Base-by-base conservation (phyloP, 805 yeast genomes). In the Lipomyces sp. region DNA sequence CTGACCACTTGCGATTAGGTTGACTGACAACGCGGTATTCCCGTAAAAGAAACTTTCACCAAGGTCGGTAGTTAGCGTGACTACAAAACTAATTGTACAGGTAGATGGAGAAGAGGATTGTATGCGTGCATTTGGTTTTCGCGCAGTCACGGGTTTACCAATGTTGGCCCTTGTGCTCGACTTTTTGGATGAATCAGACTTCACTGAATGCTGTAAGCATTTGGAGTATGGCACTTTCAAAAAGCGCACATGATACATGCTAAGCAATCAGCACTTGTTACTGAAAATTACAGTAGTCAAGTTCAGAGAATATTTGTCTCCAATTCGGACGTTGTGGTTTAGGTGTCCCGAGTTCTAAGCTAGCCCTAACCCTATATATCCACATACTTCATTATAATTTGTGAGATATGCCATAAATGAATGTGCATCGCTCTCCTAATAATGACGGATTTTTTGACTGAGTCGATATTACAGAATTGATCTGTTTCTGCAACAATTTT, bases 41-140 rank as follows among this genome's bases (percentile, higher is more conserved):
- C 82, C 83, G 60, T 74, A 75, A 71, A 78, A 80, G 64, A 75
- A 77, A 54, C 72, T 72, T 32, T 81, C 83, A 2, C 83, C 83
- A 1, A 81, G 75, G 64, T 81, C 83, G 56, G 80, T 81, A 2
- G 80, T 73, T 15, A 81, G 64, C 11, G 76, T 69, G 7, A 74
- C 32, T 1, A 73, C 73, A 8, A 67, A 48, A 30, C 57, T 60
- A 45, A 73, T 30, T n/a, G 57, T 37, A 32, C 15, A 51, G 11
- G 29, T 56, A 37, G 58, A n/a, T 2, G 34, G 34, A 15, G 53
- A 42, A 24, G 18, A 42, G n/a, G 48, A 18, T n/a, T 42, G 48
- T 42, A n/a, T 7, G 8, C 48, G 24, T 1, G 15, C 18, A 24
- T 15, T 13, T 15, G 8, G 15, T 42, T 42, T 15, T 18, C 18